A percentile compares a stretch with the other conserved stretches of the same genome.
These are phyloP conservation scores for Fomitopsis pinicola DNA, from an alignment of 1,284 basidiomycete genomes.

Conservation along the genomic window DNA sequence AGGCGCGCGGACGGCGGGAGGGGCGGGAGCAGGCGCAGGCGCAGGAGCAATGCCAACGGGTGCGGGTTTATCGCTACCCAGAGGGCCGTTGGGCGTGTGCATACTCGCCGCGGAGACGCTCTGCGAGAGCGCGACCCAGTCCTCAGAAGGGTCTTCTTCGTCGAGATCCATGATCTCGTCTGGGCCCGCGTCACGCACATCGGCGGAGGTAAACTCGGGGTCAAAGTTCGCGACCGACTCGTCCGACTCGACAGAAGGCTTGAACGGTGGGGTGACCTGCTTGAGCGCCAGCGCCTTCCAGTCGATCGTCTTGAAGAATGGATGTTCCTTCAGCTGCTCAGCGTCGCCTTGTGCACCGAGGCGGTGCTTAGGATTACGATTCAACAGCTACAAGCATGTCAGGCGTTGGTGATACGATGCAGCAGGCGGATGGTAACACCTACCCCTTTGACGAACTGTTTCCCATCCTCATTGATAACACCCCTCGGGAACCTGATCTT, in stretches of 20 bases:
- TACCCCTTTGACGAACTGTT: slow-evolving; percentile 98
- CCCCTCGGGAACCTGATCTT: slow-evolving; percentile 99
- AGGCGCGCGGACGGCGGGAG: background rate
- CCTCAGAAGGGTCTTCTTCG: slow-evolving; percentile 73
- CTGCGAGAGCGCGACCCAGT: slow-evolving; percentile 50
- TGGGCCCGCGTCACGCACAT: slow-evolving; percentile 70
- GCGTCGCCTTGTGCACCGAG: slow-evolving; percentile 90
- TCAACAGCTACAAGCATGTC: slow-evolving; percentile 67
- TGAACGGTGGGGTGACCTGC: slow-evolving; percentile 96
- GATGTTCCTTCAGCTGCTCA: slow-evolving; percentile 92
- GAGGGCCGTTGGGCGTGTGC: slow-evolving; percentile 70
- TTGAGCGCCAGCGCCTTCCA: slow-evolving; percentile 86
- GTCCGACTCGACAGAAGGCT: slow-evolving; percentile 96
- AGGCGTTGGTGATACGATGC: slow-evolving; percentile 12
- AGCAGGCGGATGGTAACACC: slow-evolving; percentile 29
- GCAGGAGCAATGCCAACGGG: background rate
- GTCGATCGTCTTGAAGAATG: slow-evolving; percentile 93
- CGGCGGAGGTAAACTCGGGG: slow-evolving; percentile 92
- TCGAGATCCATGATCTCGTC: slow-evolving; percentile 56
- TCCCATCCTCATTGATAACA: slow-evolving; percentile 96
- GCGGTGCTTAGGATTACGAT: slow-evolving; percentile 96
- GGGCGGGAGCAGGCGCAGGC: background rate
- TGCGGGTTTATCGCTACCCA: slow-evolving; percentile 52
- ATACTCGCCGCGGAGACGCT: slow-evolving; percentile 33
- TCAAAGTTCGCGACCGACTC: slow-evolving; percentile 98